A percentile compares a stretch with the other conserved stretches of the same genome.
Conservation (phyloP, 2,329 filamentous ascomycete species). For the Aspergillus eucalypticola region DNA sequence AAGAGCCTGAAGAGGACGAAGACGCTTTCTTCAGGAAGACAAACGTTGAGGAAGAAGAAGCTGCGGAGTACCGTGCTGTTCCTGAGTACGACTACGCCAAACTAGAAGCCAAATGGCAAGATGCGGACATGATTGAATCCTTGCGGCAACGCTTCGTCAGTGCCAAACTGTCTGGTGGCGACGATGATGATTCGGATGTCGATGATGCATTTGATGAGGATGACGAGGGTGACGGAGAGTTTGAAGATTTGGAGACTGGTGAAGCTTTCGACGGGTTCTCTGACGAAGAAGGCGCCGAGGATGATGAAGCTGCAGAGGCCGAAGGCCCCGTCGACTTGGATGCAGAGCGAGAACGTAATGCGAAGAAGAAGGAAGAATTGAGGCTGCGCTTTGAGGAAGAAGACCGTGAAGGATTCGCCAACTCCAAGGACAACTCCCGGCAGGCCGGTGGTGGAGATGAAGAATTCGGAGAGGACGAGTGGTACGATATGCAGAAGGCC, state of each 20-base stretch:
- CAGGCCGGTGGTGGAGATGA: constrained; percentile 68
- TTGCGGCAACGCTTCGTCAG: constrained; percentile 76
- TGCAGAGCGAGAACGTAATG: constrained; percentile 86
- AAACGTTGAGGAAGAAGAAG: constrained; percentile 50
- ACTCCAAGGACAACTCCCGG: constrained; percentile 81
- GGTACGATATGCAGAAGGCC: constrained; percentile 97
- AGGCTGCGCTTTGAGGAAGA: constrained; percentile 95
- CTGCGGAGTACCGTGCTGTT: constrained; percentile 73
- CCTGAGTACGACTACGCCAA: constrained; percentile 78
- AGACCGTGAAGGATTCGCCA: constrained; percentile 85
- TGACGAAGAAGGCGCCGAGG: constrained; percentile 37
- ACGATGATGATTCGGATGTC: constrained; percentile 53
- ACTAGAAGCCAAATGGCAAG: constrained; percentile 81
- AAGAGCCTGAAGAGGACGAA: constrained; percentile 60
- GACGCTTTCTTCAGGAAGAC: constrained; percentile 66
- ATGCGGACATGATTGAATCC: constrained; percentile 72
- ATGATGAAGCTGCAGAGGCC: constrained; percentile 61
- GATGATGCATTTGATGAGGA: constrained; percentile 57
- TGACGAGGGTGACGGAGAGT: constrained; percentile 74
- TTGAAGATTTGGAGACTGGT: constrained; percentile 81
- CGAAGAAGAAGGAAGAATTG: constrained; percentile 88
- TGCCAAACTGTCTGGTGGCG: constrained; percentile 60
- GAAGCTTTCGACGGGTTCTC: constrained; percentile 52
- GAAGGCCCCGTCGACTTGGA: constrained; percentile 61
- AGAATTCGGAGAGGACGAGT: constrained; percentile 91